Conservation (phyloP, 129 eudicot species). For the Pulicaria dysenterica region DNA sequence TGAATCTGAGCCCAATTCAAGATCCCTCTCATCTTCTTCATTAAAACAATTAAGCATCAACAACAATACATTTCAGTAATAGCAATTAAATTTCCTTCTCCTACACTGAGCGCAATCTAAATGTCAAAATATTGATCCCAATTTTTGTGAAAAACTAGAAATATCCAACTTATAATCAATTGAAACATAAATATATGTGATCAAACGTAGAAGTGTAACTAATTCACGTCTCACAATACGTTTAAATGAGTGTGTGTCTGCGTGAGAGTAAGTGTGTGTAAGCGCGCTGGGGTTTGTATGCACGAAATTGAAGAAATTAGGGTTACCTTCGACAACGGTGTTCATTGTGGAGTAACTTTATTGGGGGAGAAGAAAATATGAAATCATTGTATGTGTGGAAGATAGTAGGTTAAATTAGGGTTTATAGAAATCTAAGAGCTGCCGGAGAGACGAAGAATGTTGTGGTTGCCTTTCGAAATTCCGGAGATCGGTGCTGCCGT, state of each 20-base stretch:
- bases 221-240: constrained; percentile 7
- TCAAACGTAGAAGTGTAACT: not conserved
- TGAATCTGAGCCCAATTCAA: constrained; percentile 47
- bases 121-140: not conserved
- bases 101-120: not conserved
- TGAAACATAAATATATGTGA: not conserved
- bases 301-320: constrained; percentile 24
- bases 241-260: not conserved
- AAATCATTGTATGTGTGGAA: constrained; percentile 16
- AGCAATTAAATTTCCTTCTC: constrained; percentile 1
- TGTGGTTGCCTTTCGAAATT: constrained; percentile 23
- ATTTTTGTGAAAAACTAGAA: not conserved
- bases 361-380: not conserved
- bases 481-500: constrained; percentile 19
- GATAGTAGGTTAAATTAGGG: constrained; percentile 27
- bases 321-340: constrained; percentile 46
- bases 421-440: constrained; percentile 8
- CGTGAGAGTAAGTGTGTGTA: not conserved
- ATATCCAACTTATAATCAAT: not conserved
- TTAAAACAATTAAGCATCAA: not conserved
- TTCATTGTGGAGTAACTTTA: constrained; percentile 33
- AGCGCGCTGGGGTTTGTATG: not conserved
- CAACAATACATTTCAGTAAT: constrained; percentile 15
- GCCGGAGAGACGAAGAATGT: constrained; percentile 29
- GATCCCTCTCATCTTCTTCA: constrained; percentile 51